Evolutionary conservation across 805 yeast genomes (phyloP), one percentile per base, ranked within the genome.

Genomic region (Cyberlindnera saturnus): DNA sequence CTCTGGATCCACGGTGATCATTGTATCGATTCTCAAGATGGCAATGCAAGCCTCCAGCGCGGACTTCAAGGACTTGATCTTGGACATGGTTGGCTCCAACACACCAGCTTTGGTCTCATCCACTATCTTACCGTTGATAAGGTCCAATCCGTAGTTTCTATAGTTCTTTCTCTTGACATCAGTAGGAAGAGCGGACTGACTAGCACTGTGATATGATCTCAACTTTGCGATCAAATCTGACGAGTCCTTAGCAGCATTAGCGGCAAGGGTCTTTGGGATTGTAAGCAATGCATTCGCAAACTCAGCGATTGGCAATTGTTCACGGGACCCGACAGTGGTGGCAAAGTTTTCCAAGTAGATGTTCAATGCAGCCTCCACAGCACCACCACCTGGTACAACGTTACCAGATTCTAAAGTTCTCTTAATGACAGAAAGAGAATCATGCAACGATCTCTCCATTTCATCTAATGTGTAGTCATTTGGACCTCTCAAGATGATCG

Each of bases 351-450:
- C 99, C 62, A 93, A 73, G 64, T 87, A 93, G 41, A 93, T 89
- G 69, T 89, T 90, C 60, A 93, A 75, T 3, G 98, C 98, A 40
- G 96, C 76, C 69, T 93, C 99, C 31, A 93, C 99, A 7, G 98
- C 97, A 48, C 99, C 99, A 52, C 99, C 99, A 48, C 99, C 99
- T 35, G 99, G 98, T 6, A 93, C 99, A 45, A 95, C 90, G 52
- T 77, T 69, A 17, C 97, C 98, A 58, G 91, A 81, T 66, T 93
- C 99, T 53, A 95, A 75, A 11, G 98, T 89, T 62, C 99, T 81
- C 71, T 93, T 93, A 32, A 93, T 96, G 32, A 93, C 99, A 36
- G 88, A 81, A 51, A 93, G 73, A 3, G 98, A 86, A 63, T 93
- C 99, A 60, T 88, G 97, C 48, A 95, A 66, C 0, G 98, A 89